phyloP scores from a whole-genome alignment of 2,329 filamentous ascomycete genomes.

The Cyphellophora attinorum region DNA sequence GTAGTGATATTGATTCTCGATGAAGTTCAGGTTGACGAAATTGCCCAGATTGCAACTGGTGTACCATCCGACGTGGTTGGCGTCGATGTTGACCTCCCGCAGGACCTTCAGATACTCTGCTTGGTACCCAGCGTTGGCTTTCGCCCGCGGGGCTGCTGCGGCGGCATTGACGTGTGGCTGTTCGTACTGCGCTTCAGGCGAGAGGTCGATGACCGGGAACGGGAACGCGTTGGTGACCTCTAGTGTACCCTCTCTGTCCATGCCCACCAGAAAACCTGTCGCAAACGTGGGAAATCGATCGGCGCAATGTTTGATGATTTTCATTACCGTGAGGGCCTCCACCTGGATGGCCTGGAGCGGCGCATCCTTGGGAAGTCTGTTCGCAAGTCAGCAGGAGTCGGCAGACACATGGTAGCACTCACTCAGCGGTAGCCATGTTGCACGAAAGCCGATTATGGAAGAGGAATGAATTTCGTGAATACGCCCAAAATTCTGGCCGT shows the following conservation, averaged over 20 bases:
- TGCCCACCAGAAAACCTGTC: slow-evolving; percentile 83
- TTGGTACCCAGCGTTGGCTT: slow-evolving; percentile 81
- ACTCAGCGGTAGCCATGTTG: slow-evolving; percentile 2
- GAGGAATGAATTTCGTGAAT: background rate
- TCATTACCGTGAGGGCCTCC: slow-evolving; percentile 93
- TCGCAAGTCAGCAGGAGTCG: background rate
- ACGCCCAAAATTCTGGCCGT: no score
- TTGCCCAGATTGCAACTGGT: slow-evolving; percentile 98
- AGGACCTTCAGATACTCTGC: slow-evolving; percentile 95
- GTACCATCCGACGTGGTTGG: slow-evolving; percentile 97
- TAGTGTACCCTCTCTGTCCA: slow-evolving; percentile 73
- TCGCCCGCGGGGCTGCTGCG: slow-evolving; percentile 81
- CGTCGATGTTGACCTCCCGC: slow-evolving; percentile 95
- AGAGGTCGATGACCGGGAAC: slow-evolving; percentile 74
- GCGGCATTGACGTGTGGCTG: slow-evolving; percentile 61
- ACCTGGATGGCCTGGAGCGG: slow-evolving; percentile 83
- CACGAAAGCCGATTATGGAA: background rate
- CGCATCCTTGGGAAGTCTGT: slow-evolving; percentile 44
- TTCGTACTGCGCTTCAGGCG: slow-evolving; percentile 62
- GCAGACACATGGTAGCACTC: no score
- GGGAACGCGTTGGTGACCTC: slow-evolving; percentile 93
- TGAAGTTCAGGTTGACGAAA: slow-evolving; percentile 87
- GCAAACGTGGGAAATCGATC: slow-evolving; percentile 78
- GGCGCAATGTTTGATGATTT: slow-evolving; percentile 93
- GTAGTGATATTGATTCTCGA: slow-evolving; percentile 97